Conservation (phyloP, 768 basidiomycete genomes). For the Austroboletus eburneus region DNA sequence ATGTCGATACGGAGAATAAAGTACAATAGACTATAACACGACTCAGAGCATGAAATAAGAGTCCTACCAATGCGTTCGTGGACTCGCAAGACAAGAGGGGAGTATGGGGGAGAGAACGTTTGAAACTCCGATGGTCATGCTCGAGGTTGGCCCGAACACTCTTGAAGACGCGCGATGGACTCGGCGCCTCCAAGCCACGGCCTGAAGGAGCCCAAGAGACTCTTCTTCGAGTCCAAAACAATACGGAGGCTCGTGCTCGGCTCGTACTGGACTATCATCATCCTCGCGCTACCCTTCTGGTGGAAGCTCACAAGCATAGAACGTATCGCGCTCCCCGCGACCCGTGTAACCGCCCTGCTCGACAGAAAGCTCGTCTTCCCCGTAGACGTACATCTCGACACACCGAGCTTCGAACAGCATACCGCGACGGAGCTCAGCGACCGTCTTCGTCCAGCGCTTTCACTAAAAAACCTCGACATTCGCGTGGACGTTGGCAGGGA, state of each 20-base stretch:
- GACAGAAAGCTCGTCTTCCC: slow-evolving; percentile 44
- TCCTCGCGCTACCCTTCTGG: slow-evolving; percentile 86
- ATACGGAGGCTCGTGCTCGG: slow-evolving; percentile 59
- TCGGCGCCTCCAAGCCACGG: slow-evolving; percentile 11
- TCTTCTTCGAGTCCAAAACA: slow-evolving; percentile 48
- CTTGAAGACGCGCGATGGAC: slow-evolving; percentile 22
- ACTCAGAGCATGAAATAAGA: slow-evolving; percentile 3
- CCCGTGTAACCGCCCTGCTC: slow-evolving; percentile 52
- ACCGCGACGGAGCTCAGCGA: slow-evolving; percentile 29
- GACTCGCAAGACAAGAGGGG: slow-evolving; percentile 13
- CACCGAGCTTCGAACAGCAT: slow-evolving; percentile 12
- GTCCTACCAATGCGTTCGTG: slow-evolving; percentile 7
- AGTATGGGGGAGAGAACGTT: slow-evolving; percentile 24
- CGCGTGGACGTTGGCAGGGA: slow-evolving; percentile 23
- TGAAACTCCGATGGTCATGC: slow-evolving; percentile 30
- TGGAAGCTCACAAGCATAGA: slow-evolving; percentile 91
- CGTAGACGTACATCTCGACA: slow-evolving; percentile 37
- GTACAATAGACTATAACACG: slow-evolving; percentile 1
- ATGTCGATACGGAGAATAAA: slow-evolving; percentile 4
- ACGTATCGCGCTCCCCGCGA: slow-evolving; percentile 66
- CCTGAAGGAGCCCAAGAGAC: slow-evolving; percentile 43
- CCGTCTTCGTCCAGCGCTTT: slow-evolving; percentile 20
- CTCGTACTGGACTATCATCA: slow-evolving; percentile 74
- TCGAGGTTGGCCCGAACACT: slow-evolving; percentile 9
- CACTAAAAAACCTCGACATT: slow-evolving; percentile 45